Conservation (phyloP, 2,329 filamentous ascomycete genomes). For the Emmonsiellopsis sp. region DNA sequence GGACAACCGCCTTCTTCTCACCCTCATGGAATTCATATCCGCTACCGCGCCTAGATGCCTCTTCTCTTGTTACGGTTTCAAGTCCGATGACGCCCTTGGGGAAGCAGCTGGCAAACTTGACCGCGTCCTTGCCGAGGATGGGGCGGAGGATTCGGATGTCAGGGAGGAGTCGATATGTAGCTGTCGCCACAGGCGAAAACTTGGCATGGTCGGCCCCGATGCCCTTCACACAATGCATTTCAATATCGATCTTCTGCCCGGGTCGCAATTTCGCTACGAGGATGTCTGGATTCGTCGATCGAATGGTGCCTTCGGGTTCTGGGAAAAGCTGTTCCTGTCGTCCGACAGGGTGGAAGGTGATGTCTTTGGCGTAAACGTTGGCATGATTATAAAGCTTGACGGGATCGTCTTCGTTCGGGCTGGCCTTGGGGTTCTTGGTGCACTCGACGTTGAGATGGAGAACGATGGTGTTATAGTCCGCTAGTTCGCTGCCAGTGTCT, state of each 20-base stretch:
- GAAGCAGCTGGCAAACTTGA: slow-evolving; percentile 87
- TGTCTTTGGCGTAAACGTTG: slow-evolving; percentile 69
- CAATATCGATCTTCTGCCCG: slow-evolving; percentile 74
- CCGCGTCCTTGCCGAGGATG: slow-evolving; percentile 76
- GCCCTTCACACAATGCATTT: slow-evolving; percentile 92
- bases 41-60: slow-evolving; percentile 51
- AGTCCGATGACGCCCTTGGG: slow-evolving; percentile 77
- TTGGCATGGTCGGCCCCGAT: slow-evolving; percentile 92
- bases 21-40: slow-evolving; percentile 68
- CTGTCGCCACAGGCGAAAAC: slow-evolving; percentile 92
- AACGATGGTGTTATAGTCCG: slow-evolving; percentile 80
- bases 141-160: slow-evolving; percentile 75
- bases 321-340: slow-evolving; percentile 62
- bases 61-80: slow-evolving; percentile 59
- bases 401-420: slow-evolving; percentile 67
- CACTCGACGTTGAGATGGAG: slow-evolving; percentile 71
- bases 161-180: slow-evolving; percentile 83
- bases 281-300: slow-evolving; percentile 81
- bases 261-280: slow-evolving; percentile 89
- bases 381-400: slow-evolving; percentile 77
- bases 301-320: slow-evolving; percentile 50
- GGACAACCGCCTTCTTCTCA: slow-evolving; percentile 78
- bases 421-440: slow-evolving; percentile 65
- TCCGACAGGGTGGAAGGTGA: slow-evolving; percentile 68
- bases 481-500: slow-evolving; percentile 41